Evolutionary conservation across 176 grass and related monocot species (phyloP).

Genomic region (Otatea glauca): DNA sequence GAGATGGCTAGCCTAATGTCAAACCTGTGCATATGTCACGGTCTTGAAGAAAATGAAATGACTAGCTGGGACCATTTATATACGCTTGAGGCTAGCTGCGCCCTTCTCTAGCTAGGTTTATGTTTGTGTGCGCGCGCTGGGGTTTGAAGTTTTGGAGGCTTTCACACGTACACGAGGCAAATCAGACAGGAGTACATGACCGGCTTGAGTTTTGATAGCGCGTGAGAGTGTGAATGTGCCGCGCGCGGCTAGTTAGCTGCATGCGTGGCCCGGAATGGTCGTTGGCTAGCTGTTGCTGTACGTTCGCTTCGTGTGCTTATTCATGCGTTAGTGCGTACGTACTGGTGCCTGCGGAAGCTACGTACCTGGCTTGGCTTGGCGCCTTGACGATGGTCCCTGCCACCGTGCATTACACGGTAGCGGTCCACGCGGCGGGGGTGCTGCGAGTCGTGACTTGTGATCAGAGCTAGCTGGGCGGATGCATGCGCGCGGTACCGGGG

Average conservation of each 20-base stretch:
- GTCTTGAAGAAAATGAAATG: slow-evolving; percentile 41
- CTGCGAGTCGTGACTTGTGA: not conserved
- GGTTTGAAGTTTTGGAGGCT: slow-evolving; percentile 16
- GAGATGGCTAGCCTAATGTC: slow-evolving; percentile 40
- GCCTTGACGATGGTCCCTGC: not conserved
- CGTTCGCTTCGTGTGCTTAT: slow-evolving; percentile 5
- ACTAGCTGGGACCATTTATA: slow-evolving; percentile 41
- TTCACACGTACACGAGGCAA: slow-evolving; percentile 46
- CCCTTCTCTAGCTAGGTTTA: slow-evolving; percentile 20
- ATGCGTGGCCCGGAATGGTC: not conserved
- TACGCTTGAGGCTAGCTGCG: not conserved
- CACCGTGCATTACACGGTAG: slow-evolving; percentile 14
- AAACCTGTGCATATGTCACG: slow-evolving; percentile 46
- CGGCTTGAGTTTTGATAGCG: not conserved
- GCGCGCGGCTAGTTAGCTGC: slow-evolving; percentile 1
- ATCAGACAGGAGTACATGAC: not conserved
- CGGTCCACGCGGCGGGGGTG: not conserved
- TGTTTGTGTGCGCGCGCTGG: slow-evolving; percentile 9
- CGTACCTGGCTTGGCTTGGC: not conserved
- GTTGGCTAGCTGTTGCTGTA: not conserved
- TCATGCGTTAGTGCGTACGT: not conserved
- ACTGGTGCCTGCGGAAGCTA: too few relatives aligned
- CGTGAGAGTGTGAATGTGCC: slow-evolving; percentile 35
- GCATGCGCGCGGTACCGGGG: not conserved
- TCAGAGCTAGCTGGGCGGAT: not conserved